A percentile compares a stretch with the other conserved stretches of the same genome.
Evolutionary conservation across 345 rosid genomes (phyloP).

Genomic region (Erucastrum elatum): DNA sequence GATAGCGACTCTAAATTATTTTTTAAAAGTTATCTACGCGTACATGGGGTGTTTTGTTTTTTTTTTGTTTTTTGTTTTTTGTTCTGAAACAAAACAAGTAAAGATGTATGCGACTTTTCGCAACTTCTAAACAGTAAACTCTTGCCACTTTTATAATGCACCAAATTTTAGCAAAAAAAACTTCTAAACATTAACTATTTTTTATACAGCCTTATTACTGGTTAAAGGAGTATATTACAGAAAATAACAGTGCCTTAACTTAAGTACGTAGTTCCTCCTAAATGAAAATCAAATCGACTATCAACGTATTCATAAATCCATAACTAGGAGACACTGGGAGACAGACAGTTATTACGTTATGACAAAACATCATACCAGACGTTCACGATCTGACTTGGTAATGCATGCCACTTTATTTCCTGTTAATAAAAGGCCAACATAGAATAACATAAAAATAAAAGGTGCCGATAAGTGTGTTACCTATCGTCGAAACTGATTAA

Average conservation of each 20-base stretch:
- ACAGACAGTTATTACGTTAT: conserved; percentile 14
- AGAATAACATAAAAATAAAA: background rate
- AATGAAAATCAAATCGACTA: background rate
- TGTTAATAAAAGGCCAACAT: background rate
- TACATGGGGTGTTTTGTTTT: conserved; percentile 12
- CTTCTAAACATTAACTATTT: too few species aligned
- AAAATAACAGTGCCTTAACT: too few species aligned
- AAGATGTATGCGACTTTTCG: background rate
- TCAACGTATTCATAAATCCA: background rate
- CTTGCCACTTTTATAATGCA: too few species aligned
- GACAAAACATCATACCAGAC: conserved; percentile 37
- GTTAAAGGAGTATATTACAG: too few species aligned
- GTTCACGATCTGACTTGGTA: conserved; percentile 31
- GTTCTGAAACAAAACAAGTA: background rate
- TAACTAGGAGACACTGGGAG: conserved; percentile 13
- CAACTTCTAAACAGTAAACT: conserved; percentile 12
- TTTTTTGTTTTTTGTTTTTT: background rate
- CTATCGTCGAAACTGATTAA: conserved; percentile 5
- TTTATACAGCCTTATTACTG: too few species aligned
- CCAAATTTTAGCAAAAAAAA: too few species aligned
- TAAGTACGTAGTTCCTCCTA: background rate
- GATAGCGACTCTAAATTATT: background rate
- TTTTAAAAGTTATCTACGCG: conserved; percentile 3
- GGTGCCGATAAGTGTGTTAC: background rate
- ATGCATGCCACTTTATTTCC: conserved; percentile 23